Evolutionary conservation across 257 asterid species (phyloP).

Genomic region (Prunella vulgaris): DNA sequence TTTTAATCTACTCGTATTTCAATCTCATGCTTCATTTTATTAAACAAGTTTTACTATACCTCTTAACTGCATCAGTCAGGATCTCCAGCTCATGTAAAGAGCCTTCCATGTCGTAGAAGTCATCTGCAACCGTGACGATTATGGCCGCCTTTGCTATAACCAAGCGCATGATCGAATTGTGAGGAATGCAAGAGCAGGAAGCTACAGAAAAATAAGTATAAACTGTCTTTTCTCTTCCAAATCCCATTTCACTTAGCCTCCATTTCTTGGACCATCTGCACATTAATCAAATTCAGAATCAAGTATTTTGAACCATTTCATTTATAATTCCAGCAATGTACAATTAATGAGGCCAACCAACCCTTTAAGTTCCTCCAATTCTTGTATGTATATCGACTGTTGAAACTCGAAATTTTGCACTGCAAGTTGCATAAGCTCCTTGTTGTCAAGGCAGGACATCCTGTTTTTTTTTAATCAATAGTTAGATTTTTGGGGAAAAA

Average conservation of each 20-base stretch:
- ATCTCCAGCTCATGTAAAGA: slow-evolving; percentile 30
- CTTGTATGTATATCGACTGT: slow-evolving; percentile 39
- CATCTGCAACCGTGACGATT: slow-evolving; percentile 52
- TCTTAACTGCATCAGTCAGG: slow-evolving; percentile 45
- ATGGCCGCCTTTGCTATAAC: slow-evolving; percentile 42
- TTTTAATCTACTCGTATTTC: neutral
- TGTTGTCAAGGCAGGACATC: slow-evolving; percentile 34
- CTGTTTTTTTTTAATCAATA: slow-evolving; percentile 18
- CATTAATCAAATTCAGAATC: too few relatives aligned
- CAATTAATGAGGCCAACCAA: neutral
- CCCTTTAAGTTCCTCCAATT: slow-evolving; percentile 57
- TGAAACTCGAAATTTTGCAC: slow-evolving; percentile 38
- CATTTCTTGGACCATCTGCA: slow-evolving; percentile 52
- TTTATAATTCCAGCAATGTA: neutral
- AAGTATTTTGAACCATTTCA: too few relatives aligned
- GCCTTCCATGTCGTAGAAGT: slow-evolving; percentile 58
- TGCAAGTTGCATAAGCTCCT: slow-evolving; percentile 49
- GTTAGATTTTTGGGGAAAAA: neutral
- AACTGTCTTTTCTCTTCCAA: slow-evolving; percentile 59
- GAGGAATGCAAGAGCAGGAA: slow-evolving; percentile 34
- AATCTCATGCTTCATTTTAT: neutral
- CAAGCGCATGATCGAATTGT: slow-evolving; percentile 32
- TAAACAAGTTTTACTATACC: slow-evolving; percentile 14
- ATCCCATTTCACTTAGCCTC: slow-evolving; percentile 55
- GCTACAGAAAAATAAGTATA: slow-evolving; percentile 47